phyloP scores from a whole-genome alignment of 129 eudicot genomes.

The Sambucus nigra region DNA sequence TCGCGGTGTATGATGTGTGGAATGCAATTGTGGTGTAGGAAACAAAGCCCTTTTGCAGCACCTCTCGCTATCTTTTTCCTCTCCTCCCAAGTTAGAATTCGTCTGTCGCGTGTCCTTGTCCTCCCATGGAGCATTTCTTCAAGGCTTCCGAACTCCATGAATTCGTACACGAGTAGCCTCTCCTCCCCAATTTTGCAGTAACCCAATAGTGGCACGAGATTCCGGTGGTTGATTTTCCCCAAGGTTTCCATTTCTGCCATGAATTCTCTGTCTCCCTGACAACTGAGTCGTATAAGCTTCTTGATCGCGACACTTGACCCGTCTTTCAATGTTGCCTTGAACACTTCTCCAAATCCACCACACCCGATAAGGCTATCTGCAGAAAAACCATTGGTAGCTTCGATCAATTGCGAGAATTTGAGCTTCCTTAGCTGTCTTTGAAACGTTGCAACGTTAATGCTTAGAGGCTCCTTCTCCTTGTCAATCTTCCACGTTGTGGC shows the following conservation, averaged over 20 bases:
- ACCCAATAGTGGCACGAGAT: conserved; percentile 69
- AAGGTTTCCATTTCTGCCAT: conserved; percentile 88
- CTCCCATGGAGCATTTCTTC: conserved; percentile 78
- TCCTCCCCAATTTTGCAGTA: conserved; percentile 80
- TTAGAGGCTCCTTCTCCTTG: conserved; percentile 85
- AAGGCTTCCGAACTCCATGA: conserved; percentile 76
- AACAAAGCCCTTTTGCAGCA: conserved; percentile 72
- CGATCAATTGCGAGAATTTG: conserved; percentile 70
- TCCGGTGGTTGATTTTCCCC: conserved; percentile 78
- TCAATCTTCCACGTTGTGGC: conserved; percentile 97
- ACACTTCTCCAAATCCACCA: conserved; percentile 91
- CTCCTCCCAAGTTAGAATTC: conserved; percentile 54
- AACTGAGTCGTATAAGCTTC: conserved; percentile 66
- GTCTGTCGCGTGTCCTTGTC: conserved; percentile 19
- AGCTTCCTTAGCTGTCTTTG: conserved; percentile 73
- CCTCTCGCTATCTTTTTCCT: conserved; percentile 75
- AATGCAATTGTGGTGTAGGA: conserved; percentile 76
- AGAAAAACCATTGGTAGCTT: conserved; percentile 79
- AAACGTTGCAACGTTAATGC: conserved; percentile 78
- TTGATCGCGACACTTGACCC: conserved; percentile 83
- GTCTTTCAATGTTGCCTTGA: conserved; percentile 62
- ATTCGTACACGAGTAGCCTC: conserved; percentile 68
- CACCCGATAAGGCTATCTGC: conserved; percentile 69
- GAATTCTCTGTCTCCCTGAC: conserved; percentile 83
- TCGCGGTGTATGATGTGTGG: conserved; percentile 89